phyloP scores from a whole-genome alignment of 495 filamentous ascomycete species.

The Aspergillus panamensis region DNA sequence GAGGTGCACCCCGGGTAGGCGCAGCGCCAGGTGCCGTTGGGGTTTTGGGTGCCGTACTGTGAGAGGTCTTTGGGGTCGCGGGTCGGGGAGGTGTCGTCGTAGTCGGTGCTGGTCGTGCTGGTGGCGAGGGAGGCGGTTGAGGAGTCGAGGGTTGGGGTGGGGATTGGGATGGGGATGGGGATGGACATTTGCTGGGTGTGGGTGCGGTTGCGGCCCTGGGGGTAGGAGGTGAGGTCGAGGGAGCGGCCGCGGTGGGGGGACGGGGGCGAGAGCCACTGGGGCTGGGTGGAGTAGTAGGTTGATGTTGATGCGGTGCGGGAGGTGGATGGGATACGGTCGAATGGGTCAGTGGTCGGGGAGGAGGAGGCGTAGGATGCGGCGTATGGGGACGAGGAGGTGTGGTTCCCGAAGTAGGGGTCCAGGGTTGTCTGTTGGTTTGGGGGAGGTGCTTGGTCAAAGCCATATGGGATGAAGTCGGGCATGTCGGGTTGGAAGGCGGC shows the following conservation, averaged over 20 bases:
- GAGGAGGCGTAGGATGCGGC: not conserved
- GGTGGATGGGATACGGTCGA: not conserved
- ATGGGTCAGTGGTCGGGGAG: not conserved
- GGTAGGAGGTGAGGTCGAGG: conserved; percentile 7
- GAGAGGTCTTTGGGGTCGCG: conserved; percentile 13
- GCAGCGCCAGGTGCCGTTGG: conserved; percentile 50
- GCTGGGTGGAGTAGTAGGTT: not conserved
- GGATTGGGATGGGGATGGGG: too few relatives aligned
- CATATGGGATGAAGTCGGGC: conserved; percentile 1
- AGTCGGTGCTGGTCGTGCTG: not conserved
- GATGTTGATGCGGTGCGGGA: not conserved
- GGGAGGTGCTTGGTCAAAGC: not conserved
- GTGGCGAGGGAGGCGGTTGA: not conserved
- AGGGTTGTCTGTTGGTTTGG: not conserved
- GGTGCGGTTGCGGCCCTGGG: not conserved
- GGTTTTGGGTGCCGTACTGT: conserved; percentile 30
- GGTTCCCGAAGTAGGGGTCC: not conserved
- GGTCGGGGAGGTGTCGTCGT: conserved; percentile 3
- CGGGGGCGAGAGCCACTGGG: not conserved
- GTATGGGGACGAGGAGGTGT: conserved; percentile 2
- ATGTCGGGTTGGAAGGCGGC: not conserved
- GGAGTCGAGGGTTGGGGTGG: not conserved
- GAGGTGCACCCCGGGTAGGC: conserved; percentile 56
- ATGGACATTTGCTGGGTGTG: not conserved
- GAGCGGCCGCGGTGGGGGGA: not conserved